Evolutionary conservation across 164 flowering plant species (phyloP).

Genomic region (Nelumbo lutea): DNA sequence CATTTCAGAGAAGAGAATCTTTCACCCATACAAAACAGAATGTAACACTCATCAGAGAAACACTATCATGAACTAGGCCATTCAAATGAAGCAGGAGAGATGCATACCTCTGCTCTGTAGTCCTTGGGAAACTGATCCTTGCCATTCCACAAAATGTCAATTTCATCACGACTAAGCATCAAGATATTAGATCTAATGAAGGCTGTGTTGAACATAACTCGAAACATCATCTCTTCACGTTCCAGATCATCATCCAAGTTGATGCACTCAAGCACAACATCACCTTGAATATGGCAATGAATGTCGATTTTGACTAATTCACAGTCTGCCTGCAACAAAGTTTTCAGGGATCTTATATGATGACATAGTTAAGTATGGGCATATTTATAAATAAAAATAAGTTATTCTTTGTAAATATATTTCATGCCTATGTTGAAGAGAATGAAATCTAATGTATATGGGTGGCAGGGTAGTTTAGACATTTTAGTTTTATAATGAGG

Average conservation of each 20-base stretch:
- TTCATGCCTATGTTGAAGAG: too few species aligned
- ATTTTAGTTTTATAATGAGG: too few species aligned
- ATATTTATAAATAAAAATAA: not conserved
- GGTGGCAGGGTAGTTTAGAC: too few species aligned
- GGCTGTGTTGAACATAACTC: constrained; percentile 86
- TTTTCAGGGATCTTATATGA: not conserved
- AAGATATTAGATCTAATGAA: constrained; percentile 88
- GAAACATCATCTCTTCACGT: constrained; percentile 74
- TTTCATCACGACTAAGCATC: constrained; percentile 82
- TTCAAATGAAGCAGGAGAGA: constrained; percentile 1
- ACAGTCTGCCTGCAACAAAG: constrained; percentile 70
- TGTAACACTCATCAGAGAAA: constrained; percentile 3
- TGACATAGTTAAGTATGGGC: not conserved
- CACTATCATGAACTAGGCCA: not conserved
- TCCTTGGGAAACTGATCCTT: constrained; percentile 76
- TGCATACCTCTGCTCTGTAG: constrained; percentile 81
- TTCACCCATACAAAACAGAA: constrained; percentile 25
- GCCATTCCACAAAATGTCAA: constrained; percentile 76
- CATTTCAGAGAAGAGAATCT: constrained; percentile 90
- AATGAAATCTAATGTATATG: too few species aligned
- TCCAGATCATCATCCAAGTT: constrained; percentile 64
- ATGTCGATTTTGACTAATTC: constrained; percentile 86
- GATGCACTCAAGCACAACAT: constrained; percentile 87
- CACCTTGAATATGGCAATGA: constrained; percentile 86
- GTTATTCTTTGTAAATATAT: not conserved